phyloP scores from a whole-genome alignment of 2,329 filamentous ascomycete species.

The Claviceps sp. region DNA sequence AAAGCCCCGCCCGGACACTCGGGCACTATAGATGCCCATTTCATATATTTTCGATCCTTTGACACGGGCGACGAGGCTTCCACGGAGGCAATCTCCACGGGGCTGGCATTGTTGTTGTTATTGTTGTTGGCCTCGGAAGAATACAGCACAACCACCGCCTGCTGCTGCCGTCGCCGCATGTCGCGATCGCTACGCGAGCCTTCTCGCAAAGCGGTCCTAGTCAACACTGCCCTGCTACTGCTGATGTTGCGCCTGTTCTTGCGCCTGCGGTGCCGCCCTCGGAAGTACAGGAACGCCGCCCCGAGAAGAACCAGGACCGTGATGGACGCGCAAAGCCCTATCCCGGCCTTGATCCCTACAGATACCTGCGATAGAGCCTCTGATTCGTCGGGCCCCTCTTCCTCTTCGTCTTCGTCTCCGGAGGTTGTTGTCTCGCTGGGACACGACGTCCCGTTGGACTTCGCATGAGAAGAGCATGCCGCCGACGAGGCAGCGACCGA shows the following conservation, averaged over 20 bases:
- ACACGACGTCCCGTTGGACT: too few species aligned
- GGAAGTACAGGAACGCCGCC: conserved; percentile 32
- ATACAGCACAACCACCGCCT: background rate
- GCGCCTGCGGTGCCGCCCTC: conserved; percentile 15
- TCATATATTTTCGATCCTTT: background rate
- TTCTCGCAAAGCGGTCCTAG: background rate
- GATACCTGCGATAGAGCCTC: conserved; percentile 22
- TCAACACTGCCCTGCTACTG: background rate
- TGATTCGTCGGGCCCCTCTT: conserved; percentile 10
- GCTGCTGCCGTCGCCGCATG: background rate
- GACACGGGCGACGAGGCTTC: conserved; percentile 1
- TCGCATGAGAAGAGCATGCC: conserved; percentile 15
- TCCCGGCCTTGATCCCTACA: conserved; percentile 39
- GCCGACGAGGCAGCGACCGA: background rate
- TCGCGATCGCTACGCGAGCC: background rate
- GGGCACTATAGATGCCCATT: background rate
- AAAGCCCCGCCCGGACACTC: conserved; percentile 18
- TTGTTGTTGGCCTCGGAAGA: background rate
- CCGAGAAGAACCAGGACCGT: conserved; percentile 27
- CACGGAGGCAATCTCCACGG: conserved; percentile 40
- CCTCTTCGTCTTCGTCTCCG: conserved; percentile 21
- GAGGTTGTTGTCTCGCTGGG: conserved; percentile 9
- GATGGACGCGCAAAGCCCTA: conserved; percentile 39
- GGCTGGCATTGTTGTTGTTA: conserved; percentile 13
- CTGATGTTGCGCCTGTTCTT: background rate